Base-by-base conservation (phyloP, 108 stramenopile species). In the Tribonema minus region DNA sequence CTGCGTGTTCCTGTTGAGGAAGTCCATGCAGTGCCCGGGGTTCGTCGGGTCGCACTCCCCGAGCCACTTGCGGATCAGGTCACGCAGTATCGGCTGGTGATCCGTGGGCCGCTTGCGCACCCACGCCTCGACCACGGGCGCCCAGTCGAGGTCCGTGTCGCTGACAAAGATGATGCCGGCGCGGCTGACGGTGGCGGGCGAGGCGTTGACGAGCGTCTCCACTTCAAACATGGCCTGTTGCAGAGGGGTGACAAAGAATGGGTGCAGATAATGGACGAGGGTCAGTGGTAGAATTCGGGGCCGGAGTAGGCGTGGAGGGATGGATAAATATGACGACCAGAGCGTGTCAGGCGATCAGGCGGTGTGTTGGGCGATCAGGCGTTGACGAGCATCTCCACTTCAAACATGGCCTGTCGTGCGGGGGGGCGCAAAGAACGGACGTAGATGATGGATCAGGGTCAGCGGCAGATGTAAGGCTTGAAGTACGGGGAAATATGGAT, bases 121-220 rank as follows among this genome's bases (percentile, higher is more conserved):
- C 92, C 92, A 94, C 0, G 91, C 90, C 71, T 91, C 88, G 41
- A 90, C 80, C 7, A 92, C 89, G 37, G 94, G 92, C 0, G 83
- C 86, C 91, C 91, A 94, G 71, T 92, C 94, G 41, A 94, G 84
- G 71, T 92, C 91, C 0, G 89, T 92, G 27, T 92, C 94, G 29
- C 91, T 91, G 3, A 94, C 92, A 83, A 92, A 93, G 65, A 94
- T 92, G 71, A 94, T 93, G 28, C 94, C 94, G 27, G 92, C 92
- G 31, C 94, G 92, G 34, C 92, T 92, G 31, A 94, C 94, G n/a
- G 94, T 94, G 39, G 94, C 92, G 2, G 94, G 94, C 33, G 91
- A 92, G 54, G 94, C 94, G 84, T 93, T 93, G 7, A 91, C 89
- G 38, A 94, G 76, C 0, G 92, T 92, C 71, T 92, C 91, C 28